phyloP scores from a whole-genome alignment of 768 basidiomycete genomes.

The Exsudoporus frostii region DNA sequence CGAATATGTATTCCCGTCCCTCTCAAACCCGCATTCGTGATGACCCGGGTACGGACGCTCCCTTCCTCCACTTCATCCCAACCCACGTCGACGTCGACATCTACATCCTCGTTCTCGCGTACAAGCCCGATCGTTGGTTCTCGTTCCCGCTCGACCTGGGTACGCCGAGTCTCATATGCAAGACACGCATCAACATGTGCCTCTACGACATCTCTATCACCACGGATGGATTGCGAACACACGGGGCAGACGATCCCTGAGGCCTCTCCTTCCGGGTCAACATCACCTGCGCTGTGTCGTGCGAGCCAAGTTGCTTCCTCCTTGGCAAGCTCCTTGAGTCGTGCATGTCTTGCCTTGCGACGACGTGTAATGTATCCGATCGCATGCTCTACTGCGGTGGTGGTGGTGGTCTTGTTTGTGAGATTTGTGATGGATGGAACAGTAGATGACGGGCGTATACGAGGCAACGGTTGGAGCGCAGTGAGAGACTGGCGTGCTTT shows the following conservation, averaged over 20 bases:
- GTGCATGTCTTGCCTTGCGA: constrained; percentile 65
- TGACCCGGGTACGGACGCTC: constrained; percentile 40
- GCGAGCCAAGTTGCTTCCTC: constrained; percentile 47
- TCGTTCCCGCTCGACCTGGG: constrained; percentile 33
- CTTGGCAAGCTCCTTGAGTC: constrained; percentile 62
- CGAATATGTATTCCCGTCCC: constrained; percentile 75
- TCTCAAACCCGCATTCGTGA: constrained; percentile 34
- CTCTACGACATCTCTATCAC: constrained; percentile 70
- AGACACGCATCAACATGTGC: constrained; percentile 84
- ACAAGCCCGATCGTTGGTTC: constrained; percentile 25
- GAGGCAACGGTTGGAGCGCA: constrained; percentile 22
- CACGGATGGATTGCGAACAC: constrained; percentile 53
- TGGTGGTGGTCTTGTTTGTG: constrained; percentile 22
- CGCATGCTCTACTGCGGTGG: constrained; percentile 45
- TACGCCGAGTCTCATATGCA: constrained; percentile 47
- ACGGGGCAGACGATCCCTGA: constrained; percentile 65
- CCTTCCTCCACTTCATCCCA: constrained; percentile 40
- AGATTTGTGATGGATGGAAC: constrained; percentile 13
- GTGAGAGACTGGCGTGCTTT: constrained; percentile 41
- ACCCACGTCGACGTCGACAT: constrained; percentile 32
- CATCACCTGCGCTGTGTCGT: constrained; percentile 22
- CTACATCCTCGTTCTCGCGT: constrained; percentile 32
- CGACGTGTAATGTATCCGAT: constrained; percentile 63
- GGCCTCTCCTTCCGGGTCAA: constrained; percentile 35
- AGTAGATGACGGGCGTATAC: constrained; percentile 23